Conservation (phyloP, 768 basidiomycete species). For the Xerocomus spinulosus region DNA sequence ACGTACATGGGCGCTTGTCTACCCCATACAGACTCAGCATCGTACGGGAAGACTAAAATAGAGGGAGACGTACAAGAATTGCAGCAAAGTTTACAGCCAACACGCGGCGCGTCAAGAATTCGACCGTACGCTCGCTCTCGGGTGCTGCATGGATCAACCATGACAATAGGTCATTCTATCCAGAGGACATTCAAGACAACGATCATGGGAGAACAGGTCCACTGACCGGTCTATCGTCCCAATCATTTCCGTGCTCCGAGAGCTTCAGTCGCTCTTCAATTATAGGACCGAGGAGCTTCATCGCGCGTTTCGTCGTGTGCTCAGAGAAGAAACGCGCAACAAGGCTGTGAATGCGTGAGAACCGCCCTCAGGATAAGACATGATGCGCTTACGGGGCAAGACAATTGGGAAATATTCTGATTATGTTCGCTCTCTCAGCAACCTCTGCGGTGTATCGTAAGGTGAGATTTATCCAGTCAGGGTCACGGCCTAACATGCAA, state of each 20-base stretch:
- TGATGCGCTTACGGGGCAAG: conserved; percentile 29
- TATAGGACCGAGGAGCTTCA: conserved; percentile 22
- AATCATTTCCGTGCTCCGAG: conserved; percentile 24
- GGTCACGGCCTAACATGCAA: conserved; percentile 25
- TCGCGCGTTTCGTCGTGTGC: conserved; percentile 8
- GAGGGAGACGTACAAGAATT: conserved; percentile 16
- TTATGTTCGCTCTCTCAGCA: conserved; percentile 15
- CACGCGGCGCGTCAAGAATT: conserved; percentile 22
- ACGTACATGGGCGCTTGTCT: conserved; percentile 23
- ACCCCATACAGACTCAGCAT: neutral
- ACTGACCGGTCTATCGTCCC: conserved; percentile 32
- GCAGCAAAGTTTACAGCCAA: conserved; percentile 20
- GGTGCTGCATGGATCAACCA: conserved; percentile 32
- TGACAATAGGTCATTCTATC: conserved; percentile 32
- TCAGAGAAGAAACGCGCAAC: conserved; percentile 14
- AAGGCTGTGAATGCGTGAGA: conserved; percentile 11
- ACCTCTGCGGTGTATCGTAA: conserved; percentile 32
- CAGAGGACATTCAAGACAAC: neutral
- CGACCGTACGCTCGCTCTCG: conserved; percentile 12
- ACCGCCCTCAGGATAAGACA: neutral
- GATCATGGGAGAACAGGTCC: neutral
- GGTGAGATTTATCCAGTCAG: conserved; percentile 30
- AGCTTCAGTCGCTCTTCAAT: conserved; percentile 26
- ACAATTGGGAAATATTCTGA: conserved; percentile 32
- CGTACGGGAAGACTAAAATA: neutral